Evolutionary conservation across 108 stramenopile species (phyloP), one percentile per base, ranked within the genome.

Genomic region (Fistulifera pelliculosa): DNA sequence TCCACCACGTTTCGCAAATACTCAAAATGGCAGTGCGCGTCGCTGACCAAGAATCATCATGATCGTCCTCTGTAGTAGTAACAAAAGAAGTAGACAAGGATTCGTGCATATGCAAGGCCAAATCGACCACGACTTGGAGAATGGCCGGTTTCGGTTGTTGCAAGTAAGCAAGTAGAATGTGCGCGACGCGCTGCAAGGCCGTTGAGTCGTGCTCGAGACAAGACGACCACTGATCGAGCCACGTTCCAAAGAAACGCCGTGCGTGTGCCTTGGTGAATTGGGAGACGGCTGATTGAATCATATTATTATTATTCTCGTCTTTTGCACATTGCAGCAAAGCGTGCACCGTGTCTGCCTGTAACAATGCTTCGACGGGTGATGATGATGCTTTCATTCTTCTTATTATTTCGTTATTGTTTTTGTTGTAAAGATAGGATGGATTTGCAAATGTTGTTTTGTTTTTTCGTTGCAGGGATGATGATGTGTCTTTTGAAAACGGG

Each of bases 1-100:
- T 57, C 93, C 94, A 97, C 84, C 84, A 95, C 42, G 38, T 48
- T 68, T 95, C 94, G 53, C 94, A 97, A 49, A 94, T 52, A 19
- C 61, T 49, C 18, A 79, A 66, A 47, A 96, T 85, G 23, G 70
- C 53, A 18, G 59, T 57, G 60, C 80, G 74, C 11, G 81, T 57
- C 3, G 63, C 52, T n/a, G n/a, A n/a, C n/a, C 27, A 62, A 35
- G 15, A 76, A 35, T 35, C 3, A 35, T 3, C 3, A 6, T 8
- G 31, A 6, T 35, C 84, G 44, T 85, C 68, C 16, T 52, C 47
- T 18, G 81, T 87, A 43, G 75, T 76, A 24, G 58, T 41, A 38
- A 79, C 61, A 31, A 95, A 54, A 21, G 66, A 54, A 6, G 31
- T 35, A 21, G 93, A 77, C 1, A 95, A 56, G 18, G 66, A 31